Conservation (phyloP, 2,329 filamentous ascomycete genomes). For the Aspergillus chevalieri region DNA sequence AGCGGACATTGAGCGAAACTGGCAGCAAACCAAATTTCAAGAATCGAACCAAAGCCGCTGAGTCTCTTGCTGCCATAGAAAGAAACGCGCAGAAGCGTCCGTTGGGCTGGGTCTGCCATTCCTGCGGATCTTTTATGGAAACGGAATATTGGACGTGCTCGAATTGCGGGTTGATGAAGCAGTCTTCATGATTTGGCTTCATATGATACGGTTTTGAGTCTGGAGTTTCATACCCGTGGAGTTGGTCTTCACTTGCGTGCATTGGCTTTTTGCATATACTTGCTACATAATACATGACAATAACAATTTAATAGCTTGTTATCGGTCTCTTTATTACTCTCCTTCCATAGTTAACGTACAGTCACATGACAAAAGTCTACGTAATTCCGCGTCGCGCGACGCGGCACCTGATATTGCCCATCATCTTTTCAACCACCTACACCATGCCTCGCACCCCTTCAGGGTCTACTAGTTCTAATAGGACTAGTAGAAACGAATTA, state of each 20-base stretch:
- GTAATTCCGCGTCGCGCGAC: too few species aligned
- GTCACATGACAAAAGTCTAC: too few species aligned
- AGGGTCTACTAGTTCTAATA: too few species aligned
- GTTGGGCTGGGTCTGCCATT: constrained; percentile 54
- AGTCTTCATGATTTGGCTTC: constrained; percentile 33
- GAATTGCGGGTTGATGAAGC: constrained; percentile 55
- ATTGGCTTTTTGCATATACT: neutral
- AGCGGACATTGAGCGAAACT: constrained; percentile 14
- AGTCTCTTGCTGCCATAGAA: constrained; percentile 33
- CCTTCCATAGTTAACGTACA: too few species aligned
- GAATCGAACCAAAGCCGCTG: constrained; percentile 27
- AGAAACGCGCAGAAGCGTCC: constrained; percentile 41
- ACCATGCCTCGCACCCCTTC: too few species aligned
- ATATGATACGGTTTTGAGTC: neutral
- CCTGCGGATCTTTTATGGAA: constrained; percentile 59
- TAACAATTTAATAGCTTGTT: too few species aligned
- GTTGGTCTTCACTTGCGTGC: neutral
- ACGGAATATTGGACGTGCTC: constrained; percentile 60
- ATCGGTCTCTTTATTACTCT: too few species aligned
- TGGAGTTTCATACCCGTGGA: neutral
- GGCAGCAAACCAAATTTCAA: constrained; percentile 19
- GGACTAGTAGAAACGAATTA: too few species aligned
- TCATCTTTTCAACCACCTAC: too few species aligned
- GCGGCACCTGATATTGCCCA: too few species aligned
- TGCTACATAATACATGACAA: neutral